These are phyloP conservation scores for Polytolypa hystricis DNA, from an alignment of 2,329 filamentous ascomycete species.

Conservation along the genomic window DNA sequence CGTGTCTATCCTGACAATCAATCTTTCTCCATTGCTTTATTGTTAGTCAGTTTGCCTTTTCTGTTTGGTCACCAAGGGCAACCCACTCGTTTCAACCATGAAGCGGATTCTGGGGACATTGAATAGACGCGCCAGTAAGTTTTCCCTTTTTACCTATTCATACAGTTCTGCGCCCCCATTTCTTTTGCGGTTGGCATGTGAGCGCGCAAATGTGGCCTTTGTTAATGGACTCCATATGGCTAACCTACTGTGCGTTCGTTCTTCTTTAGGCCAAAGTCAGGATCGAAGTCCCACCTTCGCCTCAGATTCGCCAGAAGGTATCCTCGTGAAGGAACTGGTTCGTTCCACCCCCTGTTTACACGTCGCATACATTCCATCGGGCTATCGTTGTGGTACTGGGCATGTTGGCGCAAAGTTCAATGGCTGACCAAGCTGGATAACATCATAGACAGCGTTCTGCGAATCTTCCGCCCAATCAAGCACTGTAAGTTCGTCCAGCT, in stretches of 20 bases:
- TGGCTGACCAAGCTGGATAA: conserved; percentile 1
- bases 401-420: conserved; percentile 1
- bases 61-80: not conserved
- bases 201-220: too few species aligned
- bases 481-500: conserved; percentile 8
- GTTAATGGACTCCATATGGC: too few species aligned
- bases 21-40: too few species aligned
- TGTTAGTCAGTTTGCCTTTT: not conserved
- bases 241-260: not conserved
- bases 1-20: too few species aligned
- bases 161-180: conserved; percentile 1
- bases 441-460: conserved; percentile 66
- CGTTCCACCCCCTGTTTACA: conserved; percentile 13
- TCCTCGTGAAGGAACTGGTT: conserved; percentile 32
- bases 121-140: conserved; percentile 24
- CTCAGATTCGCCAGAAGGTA: conserved; percentile 30
- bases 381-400: too few species aligned
- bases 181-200: too few species aligned
- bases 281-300: conserved; percentile 16
- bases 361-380: too few species aligned
- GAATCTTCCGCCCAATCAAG: conserved; percentile 54
- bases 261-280: conserved; percentile 6
- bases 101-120: conserved; percentile 27
- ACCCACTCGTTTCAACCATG: conserved; percentile 16
- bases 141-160: conserved; percentile 1